Evolutionary conservation across 2,329 filamentous ascomycete genomes (phyloP).

Genomic region (Aspergillus fijiensis): DNA sequence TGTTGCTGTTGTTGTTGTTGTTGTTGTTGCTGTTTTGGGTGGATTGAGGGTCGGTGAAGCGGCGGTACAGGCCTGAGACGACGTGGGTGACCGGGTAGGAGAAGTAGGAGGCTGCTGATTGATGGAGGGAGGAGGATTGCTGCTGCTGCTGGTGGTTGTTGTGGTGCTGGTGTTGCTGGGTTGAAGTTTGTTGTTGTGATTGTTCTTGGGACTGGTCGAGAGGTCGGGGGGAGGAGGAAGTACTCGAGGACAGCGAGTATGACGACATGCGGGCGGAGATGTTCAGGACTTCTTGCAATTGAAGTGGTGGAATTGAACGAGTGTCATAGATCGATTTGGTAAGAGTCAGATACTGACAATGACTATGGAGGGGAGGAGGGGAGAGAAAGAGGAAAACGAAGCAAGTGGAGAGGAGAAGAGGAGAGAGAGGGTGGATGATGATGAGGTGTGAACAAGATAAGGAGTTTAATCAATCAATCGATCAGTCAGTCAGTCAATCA

Average conservation of each 20-base stretch:
- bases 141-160: conserved; percentile 3
- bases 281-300: background rate
- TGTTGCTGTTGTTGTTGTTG: conserved; percentile 21
- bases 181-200: conserved; percentile 1
- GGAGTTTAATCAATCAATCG: background rate
- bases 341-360: background rate
- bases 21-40: conserved; percentile 22
- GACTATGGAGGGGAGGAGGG: background rate
- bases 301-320: background rate
- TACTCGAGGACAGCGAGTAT: conserved; percentile 3
- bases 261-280: background rate
- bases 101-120: conserved; percentile 48
- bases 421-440: background rate
- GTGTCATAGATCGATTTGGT: background rate
- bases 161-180: conserved; percentile 6
- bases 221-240: background rate
- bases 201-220: background rate
- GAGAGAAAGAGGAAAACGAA: background rate
- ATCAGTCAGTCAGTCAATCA: background rate
- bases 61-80: conserved; percentile 65
- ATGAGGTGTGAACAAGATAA: background rate
- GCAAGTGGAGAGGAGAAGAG: background rate
- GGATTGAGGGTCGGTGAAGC: conserved; percentile 53
- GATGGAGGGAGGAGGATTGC: conserved; percentile 27
- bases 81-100: conserved; percentile 54